A percentile compares a stretch with the other conserved stretches of the same genome.
Evolutionary conservation across 768 basidiomycete genomes (phyloP).

Genomic region (Tephrocybe sp.): DNA sequence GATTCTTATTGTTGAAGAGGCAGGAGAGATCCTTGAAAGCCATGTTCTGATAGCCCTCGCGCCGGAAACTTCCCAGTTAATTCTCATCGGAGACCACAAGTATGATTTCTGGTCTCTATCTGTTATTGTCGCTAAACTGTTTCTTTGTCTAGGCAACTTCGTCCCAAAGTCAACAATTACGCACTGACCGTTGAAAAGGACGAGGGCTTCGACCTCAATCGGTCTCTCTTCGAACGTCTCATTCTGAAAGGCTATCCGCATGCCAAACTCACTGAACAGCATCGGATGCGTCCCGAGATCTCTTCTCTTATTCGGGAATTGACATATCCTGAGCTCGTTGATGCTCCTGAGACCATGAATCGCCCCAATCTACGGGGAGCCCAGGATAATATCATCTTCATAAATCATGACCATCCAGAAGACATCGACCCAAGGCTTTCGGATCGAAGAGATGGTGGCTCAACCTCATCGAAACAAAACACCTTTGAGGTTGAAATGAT

Average conservation of each 20-base stretch:
- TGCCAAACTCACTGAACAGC: slow-evolving; percentile 52
- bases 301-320: slow-evolving; percentile 58
- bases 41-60: slow-evolving; percentile 63
- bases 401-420: slow-evolving; percentile 57
- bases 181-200: slow-evolving; percentile 62
- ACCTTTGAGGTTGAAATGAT: slow-evolving; percentile 61
- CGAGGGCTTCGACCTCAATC: slow-evolving; percentile 68
- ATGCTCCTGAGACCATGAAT: slow-evolving; percentile 49
- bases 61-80: slow-evolving; percentile 44
- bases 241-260: slow-evolving; percentile 66
- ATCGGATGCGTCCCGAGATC: slow-evolving; percentile 78
- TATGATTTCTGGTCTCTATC: slow-evolving; percentile 30
- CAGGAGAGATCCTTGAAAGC: slow-evolving; percentile 71
- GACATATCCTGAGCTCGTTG: slow-evolving; percentile 65
- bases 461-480: slow-evolving; percentile 62
- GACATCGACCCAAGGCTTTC: slow-evolving; percentile 40
- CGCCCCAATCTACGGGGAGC: slow-evolving; percentile 57
- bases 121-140: background rate
- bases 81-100: slow-evolving; percentile 77
- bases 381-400: slow-evolving; percentile 58
- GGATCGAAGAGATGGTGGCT: slow-evolving; percentile 46
- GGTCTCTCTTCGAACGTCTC: slow-evolving; percentile 69
- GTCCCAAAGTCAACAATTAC: slow-evolving; percentile 73
- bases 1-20: slow-evolving; percentile 69
- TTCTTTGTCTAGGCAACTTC: slow-evolving; percentile 54